A percentile compares a stretch with the other conserved stretches of the same genome.
Conservation (phyloP, 2,329 filamentous ascomycete genomes). For the Pseudogymnoascus sp. region DNA sequence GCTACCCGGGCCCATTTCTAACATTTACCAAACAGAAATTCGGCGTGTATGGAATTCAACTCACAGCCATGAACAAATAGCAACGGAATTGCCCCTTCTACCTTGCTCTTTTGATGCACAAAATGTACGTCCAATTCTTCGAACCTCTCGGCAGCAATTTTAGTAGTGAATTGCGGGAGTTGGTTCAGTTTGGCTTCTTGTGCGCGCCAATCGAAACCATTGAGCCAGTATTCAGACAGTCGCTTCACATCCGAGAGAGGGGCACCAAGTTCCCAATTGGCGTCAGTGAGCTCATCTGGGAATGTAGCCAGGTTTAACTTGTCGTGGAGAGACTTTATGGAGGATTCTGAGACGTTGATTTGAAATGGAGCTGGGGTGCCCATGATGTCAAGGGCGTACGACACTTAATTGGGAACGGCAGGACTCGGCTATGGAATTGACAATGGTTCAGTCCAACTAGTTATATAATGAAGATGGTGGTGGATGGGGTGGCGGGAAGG, state of each 20-base stretch:
- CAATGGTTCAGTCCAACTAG: neutral
- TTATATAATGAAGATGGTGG: neutral
- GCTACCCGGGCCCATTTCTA: neutral
- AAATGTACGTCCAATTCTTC: slow-evolving; percentile 56
- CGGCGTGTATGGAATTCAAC: slow-evolving; percentile 9
- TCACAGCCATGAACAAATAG: slow-evolving; percentile 57
- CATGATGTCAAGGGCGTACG: neutral
- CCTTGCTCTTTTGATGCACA: slow-evolving; percentile 47
- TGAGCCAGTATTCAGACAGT: slow-evolving; percentile 19
- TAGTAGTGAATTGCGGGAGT: slow-evolving; percentile 25
- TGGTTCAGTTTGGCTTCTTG: slow-evolving; percentile 21
- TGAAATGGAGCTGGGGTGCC: slow-evolving; percentile 3
- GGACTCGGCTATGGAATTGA: neutral
- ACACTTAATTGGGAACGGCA: neutral
- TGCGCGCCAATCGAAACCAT: slow-evolving; percentile 21
- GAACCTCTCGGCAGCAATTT: slow-evolving; percentile 45
- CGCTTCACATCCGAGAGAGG: slow-evolving; percentile 12
- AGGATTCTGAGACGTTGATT: slow-evolving; percentile 10
- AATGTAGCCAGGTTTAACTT: slow-evolving; percentile 13
- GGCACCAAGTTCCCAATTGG: slow-evolving; percentile 13
- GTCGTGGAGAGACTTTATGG: slow-evolving; percentile 6
- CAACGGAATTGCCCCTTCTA: slow-evolving; percentile 49
- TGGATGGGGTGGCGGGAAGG: neutral
- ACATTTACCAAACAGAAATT: neutral
- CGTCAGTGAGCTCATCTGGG: slow-evolving; percentile 13